These are phyloP conservation scores for Suillus spraguei DNA, from an alignment of 768 basidiomycete species.

Conservation along the genomic window DNA sequence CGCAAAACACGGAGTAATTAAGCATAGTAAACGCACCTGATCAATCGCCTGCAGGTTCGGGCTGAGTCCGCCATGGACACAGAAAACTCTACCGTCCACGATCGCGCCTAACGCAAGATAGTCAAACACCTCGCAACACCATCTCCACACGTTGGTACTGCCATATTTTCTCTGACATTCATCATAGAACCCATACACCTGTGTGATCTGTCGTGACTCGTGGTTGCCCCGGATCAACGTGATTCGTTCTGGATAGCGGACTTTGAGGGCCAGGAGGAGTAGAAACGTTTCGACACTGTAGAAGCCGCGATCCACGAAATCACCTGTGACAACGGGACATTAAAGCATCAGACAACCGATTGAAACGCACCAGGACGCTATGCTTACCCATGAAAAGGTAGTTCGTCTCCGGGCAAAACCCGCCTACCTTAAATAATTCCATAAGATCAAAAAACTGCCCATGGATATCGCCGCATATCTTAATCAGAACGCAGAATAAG, in stretches of 20 bases:
- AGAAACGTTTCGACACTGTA: slow-evolving; percentile 97
- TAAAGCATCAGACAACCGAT: slow-evolving; percentile 18
- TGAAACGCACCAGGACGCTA: slow-evolving; percentile 12
- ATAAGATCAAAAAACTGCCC: slow-evolving; percentile 97
- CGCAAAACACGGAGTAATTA: slow-evolving; percentile 22
- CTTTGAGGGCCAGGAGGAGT: slow-evolving; percentile 91
- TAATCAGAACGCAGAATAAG: slow-evolving; percentile 7
- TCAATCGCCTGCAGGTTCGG: slow-evolving; percentile 86
- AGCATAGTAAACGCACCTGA: slow-evolving; percentile 57
- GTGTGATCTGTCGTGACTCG: slow-evolving; percentile 96
- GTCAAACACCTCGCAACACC: slow-evolving; percentile 99
- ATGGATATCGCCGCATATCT: slow-evolving; percentile 97
- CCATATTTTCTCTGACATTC: slow-evolving; percentile 98
- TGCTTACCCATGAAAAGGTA: slow-evolving; percentile 93
- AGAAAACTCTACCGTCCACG: slow-evolving; percentile 97
- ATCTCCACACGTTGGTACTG: slow-evolving; percentile 91
- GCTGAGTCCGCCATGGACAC: slow-evolving; percentile 95
- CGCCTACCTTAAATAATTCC: slow-evolving; percentile 93
- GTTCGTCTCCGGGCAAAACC: slow-evolving; percentile 90
- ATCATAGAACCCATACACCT: slow-evolving; percentile 94
- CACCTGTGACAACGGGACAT: slow-evolving; percentile 54
- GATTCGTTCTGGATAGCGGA: slow-evolving; percentile 96
- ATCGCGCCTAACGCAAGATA: slow-evolving; percentile 93
- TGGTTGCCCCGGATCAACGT: slow-evolving; percentile 98
- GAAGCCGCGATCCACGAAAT: slow-evolving; percentile 98